These are phyloP conservation scores for Centrapalus pauciflorus DNA, from an alignment of 129 eudicot genomes.

Conservation along the genomic window DNA sequence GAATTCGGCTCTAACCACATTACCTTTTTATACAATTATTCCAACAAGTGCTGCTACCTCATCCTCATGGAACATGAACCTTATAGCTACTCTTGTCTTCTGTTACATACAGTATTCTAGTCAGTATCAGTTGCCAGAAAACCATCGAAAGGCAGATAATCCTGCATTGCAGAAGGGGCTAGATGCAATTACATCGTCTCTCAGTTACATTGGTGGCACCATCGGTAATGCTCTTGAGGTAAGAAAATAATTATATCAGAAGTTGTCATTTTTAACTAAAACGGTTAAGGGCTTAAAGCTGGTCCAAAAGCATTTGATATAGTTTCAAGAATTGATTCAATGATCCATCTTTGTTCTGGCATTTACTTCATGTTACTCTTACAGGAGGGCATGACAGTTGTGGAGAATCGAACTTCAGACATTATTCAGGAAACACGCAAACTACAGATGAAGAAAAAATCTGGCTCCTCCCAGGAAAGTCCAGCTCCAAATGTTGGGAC, in stretches of 20 bases:
- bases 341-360: not conserved
- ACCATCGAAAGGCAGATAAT: conserved; percentile 50
- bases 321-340: not conserved
- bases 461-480: conserved; percentile 21
- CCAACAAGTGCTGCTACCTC: not conserved
- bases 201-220: conserved; percentile 68
- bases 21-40: not conserved
- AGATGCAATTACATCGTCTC: conserved; percentile 67
- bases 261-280: not conserved
- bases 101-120: conserved; percentile 38
- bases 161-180: conserved; percentile 70
- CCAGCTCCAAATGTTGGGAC: conserved; percentile 23
- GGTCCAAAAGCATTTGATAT: not conserved
- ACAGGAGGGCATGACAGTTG: conserved; percentile 80
- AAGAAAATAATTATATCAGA: conserved; percentile 6
- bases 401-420: conserved; percentile 90
- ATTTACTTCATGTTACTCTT: conserved; percentile 16
- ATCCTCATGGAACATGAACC: not conserved
- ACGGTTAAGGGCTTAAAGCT: not conserved
- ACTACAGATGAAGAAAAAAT: conserved; percentile 54
- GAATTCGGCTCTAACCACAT: no score
- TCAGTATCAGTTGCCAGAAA: conserved; percentile 39
- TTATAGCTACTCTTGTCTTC: not conserved
- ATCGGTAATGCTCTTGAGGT: conserved; percentile 91
- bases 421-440: conserved; percentile 83